These are phyloP conservation scores for Vicia villosa DNA, from an alignment of 306 rosid species.

Conservation along the genomic window DNA sequence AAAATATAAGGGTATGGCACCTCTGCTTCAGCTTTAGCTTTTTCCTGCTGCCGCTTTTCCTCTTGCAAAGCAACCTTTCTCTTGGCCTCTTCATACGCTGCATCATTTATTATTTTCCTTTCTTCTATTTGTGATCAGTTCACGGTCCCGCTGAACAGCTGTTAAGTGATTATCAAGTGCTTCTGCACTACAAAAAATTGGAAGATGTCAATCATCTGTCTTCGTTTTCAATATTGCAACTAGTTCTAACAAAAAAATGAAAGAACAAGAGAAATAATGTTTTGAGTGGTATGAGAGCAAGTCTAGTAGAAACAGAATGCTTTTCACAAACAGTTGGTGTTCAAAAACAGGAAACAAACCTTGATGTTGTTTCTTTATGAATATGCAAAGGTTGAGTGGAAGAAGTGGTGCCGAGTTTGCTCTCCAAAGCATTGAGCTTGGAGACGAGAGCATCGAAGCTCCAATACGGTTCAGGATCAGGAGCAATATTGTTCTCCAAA, in stretches of 20 bases:
- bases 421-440: slow-evolving; percentile 69
- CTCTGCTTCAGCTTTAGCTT: slow-evolving; percentile 84
- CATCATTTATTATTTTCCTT: slow-evolving; percentile 83
- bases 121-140: slow-evolving; percentile 90
- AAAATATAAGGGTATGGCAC: slow-evolving; percentile 45
- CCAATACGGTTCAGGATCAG: slow-evolving; percentile 91
- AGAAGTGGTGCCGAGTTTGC: slow-evolving; percentile 47
- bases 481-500: no score
- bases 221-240: slow-evolving; percentile 16
- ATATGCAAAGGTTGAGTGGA: slow-evolving; percentile 44
- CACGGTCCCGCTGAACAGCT: slow-evolving; percentile 79
- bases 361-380: slow-evolving; percentile 39
- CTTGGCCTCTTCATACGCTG: slow-evolving; percentile 87
- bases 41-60: slow-evolving; percentile 81
- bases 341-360: slow-evolving; percentile 40
- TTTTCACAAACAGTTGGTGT: slow-evolving; percentile 15
- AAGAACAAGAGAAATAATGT: background rate
- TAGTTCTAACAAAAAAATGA: slow-evolving; percentile 7
- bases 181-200: slow-evolving; percentile 68
- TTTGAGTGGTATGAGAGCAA: background rate
- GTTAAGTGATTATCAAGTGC: slow-evolving; percentile 90
- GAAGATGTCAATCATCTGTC: slow-evolving; percentile 38
- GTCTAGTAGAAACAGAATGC: background rate
- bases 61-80: slow-evolving; percentile 78
- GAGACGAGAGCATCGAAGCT: slow-evolving; percentile 57